phyloP scores from a whole-genome alignment of 768 basidiomycete species.

The Sarcodon aspratus region DNA sequence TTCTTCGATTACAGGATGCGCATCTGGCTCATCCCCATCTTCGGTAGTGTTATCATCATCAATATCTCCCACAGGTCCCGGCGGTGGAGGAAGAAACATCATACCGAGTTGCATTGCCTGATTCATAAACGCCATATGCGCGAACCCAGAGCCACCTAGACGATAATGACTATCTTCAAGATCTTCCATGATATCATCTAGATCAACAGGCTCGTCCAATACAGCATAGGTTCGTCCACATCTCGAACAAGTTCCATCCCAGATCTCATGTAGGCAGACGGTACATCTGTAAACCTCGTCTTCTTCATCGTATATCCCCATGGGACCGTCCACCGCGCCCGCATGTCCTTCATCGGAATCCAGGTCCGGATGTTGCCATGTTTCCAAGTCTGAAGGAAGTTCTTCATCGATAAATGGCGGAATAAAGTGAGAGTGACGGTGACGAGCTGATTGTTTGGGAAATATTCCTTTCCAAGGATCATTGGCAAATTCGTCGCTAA shows the following conservation, averaged over 20 bases:
- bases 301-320: constrained; percentile 65
- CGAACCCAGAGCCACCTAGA: background rate
- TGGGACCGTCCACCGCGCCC: constrained; percentile 22
- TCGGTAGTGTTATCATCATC: constrained; percentile 5
- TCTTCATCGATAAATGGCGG: constrained; percentile 1
- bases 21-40: no score
- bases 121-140: constrained; percentile 7
- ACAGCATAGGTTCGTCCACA: constrained; percentile 44
- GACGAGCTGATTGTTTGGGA: constrained; percentile 11
- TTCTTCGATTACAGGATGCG: constrained; percentile 9
- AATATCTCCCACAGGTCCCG: background rate
- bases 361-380: constrained; percentile 5
- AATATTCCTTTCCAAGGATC: constrained; percentile 69
- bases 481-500: constrained; percentile 14
- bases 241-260: constrained; percentile 49
- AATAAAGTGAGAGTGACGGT: background rate
- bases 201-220: constrained; percentile 2
- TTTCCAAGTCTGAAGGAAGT: constrained; percentile 15
- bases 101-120: constrained; percentile 8
- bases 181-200: constrained; percentile 6
- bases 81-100: constrained; percentile 10
- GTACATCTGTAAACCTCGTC: constrained; percentile 68
- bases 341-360: constrained; percentile 9
- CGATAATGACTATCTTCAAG: constrained; percentile 7
- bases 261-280: constrained; percentile 72